These are phyloP conservation scores for Lactuca saligna DNA, from an alignment of 129 eudicot species.

Conservation along the genomic window DNA sequence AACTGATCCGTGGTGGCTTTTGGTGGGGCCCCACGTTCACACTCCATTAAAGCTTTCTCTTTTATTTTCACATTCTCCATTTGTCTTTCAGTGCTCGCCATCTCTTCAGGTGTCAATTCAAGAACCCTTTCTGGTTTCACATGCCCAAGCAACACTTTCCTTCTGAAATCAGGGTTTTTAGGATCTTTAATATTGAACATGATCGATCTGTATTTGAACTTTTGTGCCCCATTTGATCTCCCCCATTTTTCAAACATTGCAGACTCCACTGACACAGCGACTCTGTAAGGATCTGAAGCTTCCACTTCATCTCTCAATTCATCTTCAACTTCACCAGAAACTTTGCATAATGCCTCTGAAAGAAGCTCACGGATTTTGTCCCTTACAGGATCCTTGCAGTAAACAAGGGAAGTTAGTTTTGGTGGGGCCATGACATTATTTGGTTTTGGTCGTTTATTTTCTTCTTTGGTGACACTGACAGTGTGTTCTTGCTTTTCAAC, in stretches of 20 bases:
- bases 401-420: slow-evolving; percentile 59
- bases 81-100: slow-evolving; percentile 82
- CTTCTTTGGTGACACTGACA: slow-evolving; percentile 32
- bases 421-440: slow-evolving; percentile 47
- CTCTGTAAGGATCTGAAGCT: slow-evolving; percentile 66
- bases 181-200: slow-evolving; percentile 79
- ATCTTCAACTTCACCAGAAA: slow-evolving; percentile 61
- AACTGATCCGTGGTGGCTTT: slow-evolving; percentile 79
- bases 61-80: slow-evolving; percentile 55
- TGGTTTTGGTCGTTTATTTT: slow-evolving; percentile 28
- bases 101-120: slow-evolving; percentile 76
- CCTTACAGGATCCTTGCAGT: slow-evolving; percentile 56
- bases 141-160: slow-evolving; percentile 73
- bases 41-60: slow-evolving; percentile 74
- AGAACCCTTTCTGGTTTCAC: slow-evolving; percentile 52
- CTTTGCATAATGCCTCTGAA: slow-evolving; percentile 72
- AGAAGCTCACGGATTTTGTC: slow-evolving; percentile 85
- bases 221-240: slow-evolving; percentile 65
- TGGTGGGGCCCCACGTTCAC: slow-evolving; percentile 69
- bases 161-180: slow-evolving; percentile 85
- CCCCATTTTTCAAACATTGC: slow-evolving; percentile 94
- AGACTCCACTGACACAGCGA: slow-evolving; percentile 77
- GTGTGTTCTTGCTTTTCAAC: slow-evolving; percentile 39
- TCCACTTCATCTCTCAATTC: slow-evolving; percentile 47
- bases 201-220: slow-evolving; percentile 68